Evolutionary conservation across 768 basidiomycete species (phyloP).

Genomic region (Mycena indigotica): DNA sequence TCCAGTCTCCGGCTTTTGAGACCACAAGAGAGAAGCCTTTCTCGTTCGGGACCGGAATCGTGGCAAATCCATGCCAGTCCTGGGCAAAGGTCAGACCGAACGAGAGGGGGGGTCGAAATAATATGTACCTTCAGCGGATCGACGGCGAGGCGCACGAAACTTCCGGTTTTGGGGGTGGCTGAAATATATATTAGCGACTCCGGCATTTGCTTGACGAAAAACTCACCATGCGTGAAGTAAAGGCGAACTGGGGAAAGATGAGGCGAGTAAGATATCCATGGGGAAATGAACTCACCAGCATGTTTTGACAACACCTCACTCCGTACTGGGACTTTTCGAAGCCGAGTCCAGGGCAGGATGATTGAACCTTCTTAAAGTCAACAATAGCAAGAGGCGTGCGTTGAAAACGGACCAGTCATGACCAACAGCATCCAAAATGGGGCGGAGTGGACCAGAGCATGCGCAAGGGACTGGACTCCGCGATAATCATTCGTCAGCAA

Average conservation of each 20-base stretch:
- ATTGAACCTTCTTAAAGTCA: conserved; percentile 44
- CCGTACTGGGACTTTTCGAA: conserved; percentile 57
- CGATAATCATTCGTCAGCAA: conserved; percentile 57
- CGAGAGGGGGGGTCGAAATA: too few relatives aligned
- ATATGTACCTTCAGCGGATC: conserved; percentile 43
- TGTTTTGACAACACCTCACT: conserved; percentile 57
- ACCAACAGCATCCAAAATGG: conserved; percentile 62
- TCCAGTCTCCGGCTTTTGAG: conserved; percentile 64
- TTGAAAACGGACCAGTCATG: conserved; percentile 40
- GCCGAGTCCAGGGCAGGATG: conserved; percentile 59
- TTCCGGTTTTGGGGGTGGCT: conserved; percentile 50
- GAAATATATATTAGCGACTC: neutral
- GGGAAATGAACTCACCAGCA: conserved; percentile 29
- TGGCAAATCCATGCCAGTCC: conserved; percentile 64
- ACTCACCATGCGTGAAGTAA: conserved; percentile 59
- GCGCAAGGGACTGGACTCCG: conserved; percentile 38
- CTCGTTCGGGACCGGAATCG: conserved; percentile 49
- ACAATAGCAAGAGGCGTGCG: neutral
- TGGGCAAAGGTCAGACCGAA: neutral
- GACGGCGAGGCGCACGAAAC: conserved; percentile 48
- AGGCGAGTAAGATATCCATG: neutral
- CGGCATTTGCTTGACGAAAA: neutral
- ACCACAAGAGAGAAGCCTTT: conserved; percentile 59
- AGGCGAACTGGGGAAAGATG: conserved; percentile 40
- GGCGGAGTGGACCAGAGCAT: conserved; percentile 44